Evolutionary conservation across 2,329 filamentous ascomycete genomes (phyloP).

Genomic region (Pleurostoma richardsiae): DNA sequence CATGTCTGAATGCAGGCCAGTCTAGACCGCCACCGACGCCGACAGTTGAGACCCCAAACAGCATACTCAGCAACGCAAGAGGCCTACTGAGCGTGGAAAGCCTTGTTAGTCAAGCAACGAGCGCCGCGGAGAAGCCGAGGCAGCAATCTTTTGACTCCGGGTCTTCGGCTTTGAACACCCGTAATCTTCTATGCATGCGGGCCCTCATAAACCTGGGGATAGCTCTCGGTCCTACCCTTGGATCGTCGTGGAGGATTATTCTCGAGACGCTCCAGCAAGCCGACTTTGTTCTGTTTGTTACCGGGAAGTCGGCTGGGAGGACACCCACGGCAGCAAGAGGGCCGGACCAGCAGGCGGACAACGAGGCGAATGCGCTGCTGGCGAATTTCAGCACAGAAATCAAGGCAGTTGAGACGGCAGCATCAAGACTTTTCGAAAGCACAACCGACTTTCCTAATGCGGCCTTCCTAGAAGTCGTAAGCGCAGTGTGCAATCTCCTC

Average conservation of each 20-base stretch:
- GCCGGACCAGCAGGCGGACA: conserved; percentile 42
- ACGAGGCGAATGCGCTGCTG: conserved; percentile 45
- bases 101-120: conserved; percentile 53
- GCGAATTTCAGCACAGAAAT: conserved; percentile 76
- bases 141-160: conserved; percentile 53
- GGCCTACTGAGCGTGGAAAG: conserved; percentile 71
- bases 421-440: conserved; percentile 82
- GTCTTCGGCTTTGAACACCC: conserved; percentile 64
- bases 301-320: conserved; percentile 48
- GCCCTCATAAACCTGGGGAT: conserved; percentile 95
- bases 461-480: conserved; percentile 72
- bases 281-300: conserved; percentile 75
- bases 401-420: conserved; percentile 82
- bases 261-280: conserved; percentile 90
- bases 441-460: conserved; percentile 85
- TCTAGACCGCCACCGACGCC: conserved; percentile 39
- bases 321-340: conserved; percentile 42
- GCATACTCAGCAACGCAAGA: conserved; percentile 66
- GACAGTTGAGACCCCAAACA: conserved; percentile 43
- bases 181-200: conserved; percentile 84
- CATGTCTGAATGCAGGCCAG: conserved; percentile 47
- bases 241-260: conserved; percentile 82
- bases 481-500: conserved; percentile 69
- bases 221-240: conserved; percentile 82
- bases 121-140: conserved; percentile 52